A percentile compares a stretch with the other conserved stretches of the same genome.
These are phyloP conservation scores for Hippophae gyantsensis DNA, from an alignment of 306 rosid genomes.

Conservation along the genomic window DNA sequence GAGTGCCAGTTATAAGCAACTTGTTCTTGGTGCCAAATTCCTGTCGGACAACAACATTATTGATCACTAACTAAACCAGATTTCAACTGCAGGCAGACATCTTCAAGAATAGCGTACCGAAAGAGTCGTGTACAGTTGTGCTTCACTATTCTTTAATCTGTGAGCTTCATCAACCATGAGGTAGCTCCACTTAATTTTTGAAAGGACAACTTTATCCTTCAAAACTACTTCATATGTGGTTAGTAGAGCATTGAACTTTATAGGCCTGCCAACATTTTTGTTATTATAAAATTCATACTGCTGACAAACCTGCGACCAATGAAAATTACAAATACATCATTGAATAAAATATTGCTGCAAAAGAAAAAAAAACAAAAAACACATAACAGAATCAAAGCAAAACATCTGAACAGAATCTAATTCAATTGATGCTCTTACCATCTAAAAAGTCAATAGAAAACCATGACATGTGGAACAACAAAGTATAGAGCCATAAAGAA, in stretches of 20 bases:
- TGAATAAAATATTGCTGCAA: background rate
- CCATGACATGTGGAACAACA: too few species aligned
- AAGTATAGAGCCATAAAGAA: too few species aligned
- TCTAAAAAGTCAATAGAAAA: too few species aligned
- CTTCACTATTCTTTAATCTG: conserved; percentile 97
- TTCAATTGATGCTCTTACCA: too few species aligned
- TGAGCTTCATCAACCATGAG: conserved; percentile 99
- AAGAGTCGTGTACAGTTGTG: conserved; percentile 89
- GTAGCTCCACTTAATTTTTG: conserved; percentile 91
- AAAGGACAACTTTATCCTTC: conserved; percentile 87
- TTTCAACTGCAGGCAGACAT: conserved; percentile 11
- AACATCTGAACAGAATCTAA: too few species aligned
- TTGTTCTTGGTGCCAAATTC: conserved; percentile 99
- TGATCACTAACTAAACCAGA: conserved; percentile 10
- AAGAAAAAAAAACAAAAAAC: background rate
- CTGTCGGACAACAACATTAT: conserved; percentile 31
- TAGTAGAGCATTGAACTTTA: conserved; percentile 72
- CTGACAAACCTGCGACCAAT: conserved; percentile 80
- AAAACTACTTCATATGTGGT: conserved; percentile 95
- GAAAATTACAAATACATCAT: conserved; percentile 1
- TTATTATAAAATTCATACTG: conserved; percentile 79
- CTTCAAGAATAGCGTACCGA: conserved; percentile 44
- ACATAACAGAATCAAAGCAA: background rate
- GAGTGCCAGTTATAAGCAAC: conserved; percentile 96
- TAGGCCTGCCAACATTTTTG: conserved; percentile 64